These are phyloP conservation scores for Alnus glutinosa DNA, from an alignment of 306 rosid species.

Conservation along the genomic window DNA sequence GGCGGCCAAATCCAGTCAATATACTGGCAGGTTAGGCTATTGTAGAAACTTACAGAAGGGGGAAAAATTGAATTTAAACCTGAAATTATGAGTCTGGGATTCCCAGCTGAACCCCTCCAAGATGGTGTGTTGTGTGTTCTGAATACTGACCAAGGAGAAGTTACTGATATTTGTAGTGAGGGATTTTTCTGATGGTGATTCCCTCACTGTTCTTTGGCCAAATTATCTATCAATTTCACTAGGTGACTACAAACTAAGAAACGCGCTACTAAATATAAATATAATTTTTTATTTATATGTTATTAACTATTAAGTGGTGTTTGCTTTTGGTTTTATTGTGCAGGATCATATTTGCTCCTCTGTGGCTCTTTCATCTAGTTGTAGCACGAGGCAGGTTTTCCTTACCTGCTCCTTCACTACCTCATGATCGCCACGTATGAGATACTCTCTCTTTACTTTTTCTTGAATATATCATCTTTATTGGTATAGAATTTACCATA, in stretches of 20 bases:
- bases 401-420: slow-evolving; percentile 83
- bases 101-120: not conserved
- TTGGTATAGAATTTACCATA: not conserved
- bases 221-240: slow-evolving; percentile 1
- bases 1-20: not conserved
- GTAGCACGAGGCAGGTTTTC: slow-evolving; percentile 90
- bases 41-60: not conserved
- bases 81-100: slow-evolving; percentile 15
- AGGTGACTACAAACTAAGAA: not conserved
- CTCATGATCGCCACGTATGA: slow-evolving; percentile 82
- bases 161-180: not conserved
- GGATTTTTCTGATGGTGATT: not conserved
- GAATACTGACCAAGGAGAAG: not conserved
- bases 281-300: too few relatives aligned
- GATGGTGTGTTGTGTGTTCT: not conserved
- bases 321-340: slow-evolving; percentile 24
- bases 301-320: not conserved
- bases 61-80: not conserved
- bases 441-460: slow-evolving; percentile 12
- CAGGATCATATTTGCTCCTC: slow-evolving; percentile 70
- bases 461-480: slow-evolving; percentile 19
- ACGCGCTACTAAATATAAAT: not conserved
- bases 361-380: slow-evolving; percentile 81
- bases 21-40: not conserved
- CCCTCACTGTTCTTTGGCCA: not conserved